Evolutionary conservation across 208 protist genomes (phyloP), one percentile per base, ranked within the genome.

Genomic region (Crithidia bombi): DNA sequence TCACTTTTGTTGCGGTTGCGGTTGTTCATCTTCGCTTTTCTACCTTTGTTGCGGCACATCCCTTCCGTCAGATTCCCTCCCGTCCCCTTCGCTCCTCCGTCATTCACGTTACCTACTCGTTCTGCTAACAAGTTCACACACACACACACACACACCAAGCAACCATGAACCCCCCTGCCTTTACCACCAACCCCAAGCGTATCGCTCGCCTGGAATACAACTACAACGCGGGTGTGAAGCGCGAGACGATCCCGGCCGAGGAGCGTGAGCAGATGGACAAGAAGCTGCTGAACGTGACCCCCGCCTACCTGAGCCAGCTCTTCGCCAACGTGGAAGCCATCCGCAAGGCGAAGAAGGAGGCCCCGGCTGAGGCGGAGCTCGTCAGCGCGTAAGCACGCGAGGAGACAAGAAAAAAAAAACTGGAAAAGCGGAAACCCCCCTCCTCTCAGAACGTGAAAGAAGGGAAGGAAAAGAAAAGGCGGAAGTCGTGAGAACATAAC

Each of bases 131-230:
- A n/a, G 14, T 56, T 0, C 26, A 56, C 51, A 56, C 51, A 56
- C 51, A 26, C 47, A 54, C 47, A 52, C 47, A 52, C 47, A 52
- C 47, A 52, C 47, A 26, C 17, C 38, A 46, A 51, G 35, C 30
- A 36, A 23, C 70, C 15, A 92, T 92, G 87, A 78, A 79, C 79
- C 15, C 43, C 3, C 77, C 87, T 23, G 30, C 52, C 49, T 92
- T 86, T 69, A 92, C 87, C 23, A 89, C 81, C 25, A 80, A 90
- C n/a, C 76, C 87, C 26, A 43, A 68, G 26, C 87, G 87, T 73
- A 64, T 92, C n/a, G 73, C 67, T 28, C 83, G 87, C 41, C 71
- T 92, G 23, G 79, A 90, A 65, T 64, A 80, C 23, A 92, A 92
- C 69, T 92, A 92, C 75, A 72, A 88, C 49, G 76, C 61, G 33